phyloP scores from a whole-genome alignment of 2,329 filamentous ascomycete species.

The Chaetomiaceae sp. region DNA sequence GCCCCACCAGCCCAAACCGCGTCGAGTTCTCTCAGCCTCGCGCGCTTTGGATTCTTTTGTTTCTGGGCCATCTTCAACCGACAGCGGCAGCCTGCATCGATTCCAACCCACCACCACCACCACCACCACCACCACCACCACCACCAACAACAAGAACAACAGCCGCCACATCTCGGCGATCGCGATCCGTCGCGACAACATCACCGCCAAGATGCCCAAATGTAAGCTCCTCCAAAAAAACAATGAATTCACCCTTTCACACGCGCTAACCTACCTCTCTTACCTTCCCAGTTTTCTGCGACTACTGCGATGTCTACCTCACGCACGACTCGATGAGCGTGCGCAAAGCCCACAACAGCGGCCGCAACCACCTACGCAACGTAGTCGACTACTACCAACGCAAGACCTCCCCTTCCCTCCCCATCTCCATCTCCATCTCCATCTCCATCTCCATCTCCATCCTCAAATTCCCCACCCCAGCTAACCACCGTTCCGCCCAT shows the following conservation, averaged over 20 bases:
- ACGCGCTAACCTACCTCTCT: conserved; percentile 11
- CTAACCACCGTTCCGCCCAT: neutral
- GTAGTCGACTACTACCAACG: conserved; percentile 98
- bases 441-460: conserved; percentile 1
- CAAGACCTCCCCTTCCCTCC: conserved; percentile 37
- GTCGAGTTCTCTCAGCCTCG: conserved; percentile 24
- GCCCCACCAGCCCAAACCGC: conserved; percentile 13
- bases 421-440: neutral
- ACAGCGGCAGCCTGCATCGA: neutral
- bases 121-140: too few relatives aligned
- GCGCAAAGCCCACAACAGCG: conserved; percentile 96
- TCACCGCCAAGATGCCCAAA: conserved; percentile 67
- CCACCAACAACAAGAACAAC: neutral
- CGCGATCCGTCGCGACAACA: conserved; percentile 18
- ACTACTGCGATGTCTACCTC: conserved; percentile 99
- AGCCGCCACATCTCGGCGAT: conserved; percentile 12
- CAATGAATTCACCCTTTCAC: conserved; percentile 22
- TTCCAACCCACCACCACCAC: too few relatives aligned
- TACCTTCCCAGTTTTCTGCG: conserved; percentile 67
- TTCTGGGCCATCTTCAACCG: neutral
- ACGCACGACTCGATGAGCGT: conserved; percentile 99
- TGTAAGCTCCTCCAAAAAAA: conserved; percentile 65
- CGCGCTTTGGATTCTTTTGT: conserved; percentile 8
- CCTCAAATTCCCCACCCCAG: conserved; percentile 11
- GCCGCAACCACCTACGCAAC: conserved; percentile 93